Evolutionary conservation across 2,329 filamentous ascomycete species (phyloP).

Genomic region (Onygenales sp.): DNA sequence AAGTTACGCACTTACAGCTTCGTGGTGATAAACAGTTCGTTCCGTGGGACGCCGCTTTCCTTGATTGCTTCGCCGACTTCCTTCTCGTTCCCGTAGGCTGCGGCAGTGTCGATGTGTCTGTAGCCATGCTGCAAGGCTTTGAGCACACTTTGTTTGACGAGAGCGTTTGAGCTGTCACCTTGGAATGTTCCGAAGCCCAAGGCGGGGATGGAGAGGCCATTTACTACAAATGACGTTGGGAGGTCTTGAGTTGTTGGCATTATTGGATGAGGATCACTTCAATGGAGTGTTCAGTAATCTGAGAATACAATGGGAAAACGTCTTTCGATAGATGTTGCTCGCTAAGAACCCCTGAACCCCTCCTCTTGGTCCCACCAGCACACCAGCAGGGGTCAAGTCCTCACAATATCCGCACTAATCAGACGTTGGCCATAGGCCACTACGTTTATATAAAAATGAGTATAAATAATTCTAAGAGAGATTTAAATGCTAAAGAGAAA

Average conservation of each 20-base stretch:
- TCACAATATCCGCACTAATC: too few relatives aligned
- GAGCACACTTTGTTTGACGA: slow-evolving; percentile 40
- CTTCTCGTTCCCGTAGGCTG: slow-evolving; percentile 52
- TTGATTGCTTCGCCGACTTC: slow-evolving; percentile 57
- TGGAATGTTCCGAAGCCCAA: slow-evolving; percentile 8
- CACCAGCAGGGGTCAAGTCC: too few relatives aligned
- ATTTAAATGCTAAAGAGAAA: too few relatives aligned
- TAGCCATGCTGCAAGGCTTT: slow-evolving; percentile 43
- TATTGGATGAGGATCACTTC: not conserved
- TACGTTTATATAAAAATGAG: too few relatives aligned
- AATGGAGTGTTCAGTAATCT: not conserved
- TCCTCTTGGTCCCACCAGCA: too few relatives aligned
- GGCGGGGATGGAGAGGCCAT: not conserved
- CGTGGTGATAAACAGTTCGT: slow-evolving; percentile 56
- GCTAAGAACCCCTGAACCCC: too few relatives aligned
- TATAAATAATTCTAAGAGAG: too few relatives aligned
- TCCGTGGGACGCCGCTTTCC: slow-evolving; percentile 54
- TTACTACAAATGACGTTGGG: not conserved
- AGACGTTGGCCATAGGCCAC: too few relatives aligned
- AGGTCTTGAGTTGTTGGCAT: not conserved
- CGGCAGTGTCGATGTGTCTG: slow-evolving; percentile 44
- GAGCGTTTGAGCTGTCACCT: not conserved
- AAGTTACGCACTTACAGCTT: slow-evolving; percentile 41
- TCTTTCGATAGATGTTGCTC: not conserved
- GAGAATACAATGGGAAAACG: not conserved